Evolutionary conservation across 495 filamentous ascomycete genomes (phyloP).

Genomic region (Trichoderma asperelloides): DNA sequence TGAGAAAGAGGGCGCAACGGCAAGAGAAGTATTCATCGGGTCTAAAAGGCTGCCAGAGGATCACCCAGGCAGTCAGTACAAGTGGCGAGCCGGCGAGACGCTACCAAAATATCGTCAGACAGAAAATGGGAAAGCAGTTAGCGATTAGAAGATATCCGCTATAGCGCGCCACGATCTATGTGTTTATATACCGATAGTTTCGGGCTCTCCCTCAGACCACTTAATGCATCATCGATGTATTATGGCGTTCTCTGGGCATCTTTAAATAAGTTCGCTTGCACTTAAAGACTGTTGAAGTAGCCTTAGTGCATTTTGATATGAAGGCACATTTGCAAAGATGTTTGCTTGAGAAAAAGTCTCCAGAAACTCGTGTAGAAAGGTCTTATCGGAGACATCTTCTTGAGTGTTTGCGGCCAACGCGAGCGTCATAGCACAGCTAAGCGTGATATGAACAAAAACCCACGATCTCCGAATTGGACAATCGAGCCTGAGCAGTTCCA

Average conservation of each 20-base stretch:
- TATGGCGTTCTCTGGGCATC: background rate
- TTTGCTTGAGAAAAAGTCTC: background rate
- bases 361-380: background rate
- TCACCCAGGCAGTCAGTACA: slow-evolving; percentile 27
- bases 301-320: background rate
- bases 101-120: slow-evolving; percentile 17
- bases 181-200: background rate
- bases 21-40: slow-evolving; percentile 46
- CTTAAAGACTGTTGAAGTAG: background rate
- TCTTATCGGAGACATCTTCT: background rate
- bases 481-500: background rate
- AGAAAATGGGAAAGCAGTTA: background rate
- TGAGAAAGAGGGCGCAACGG: slow-evolving; percentile 38
- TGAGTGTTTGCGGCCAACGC: background rate
- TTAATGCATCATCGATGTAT: background rate
- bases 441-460: background rate
- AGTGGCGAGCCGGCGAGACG: slow-evolving; percentile 20
- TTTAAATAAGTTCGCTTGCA: background rate
- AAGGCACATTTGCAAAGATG: background rate
- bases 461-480: background rate
- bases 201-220: too few species aligned
- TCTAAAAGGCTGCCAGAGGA: slow-evolving; percentile 22
- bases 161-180: background rate
- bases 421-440: background rate
- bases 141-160: background rate